Percentiles rank a stretch among this genome's conserved stretches.
These are phyloP conservation scores for Fusarium sp. DNA, from an alignment of 2,329 filamentous ascomycete genomes.

Conservation along the genomic window DNA sequence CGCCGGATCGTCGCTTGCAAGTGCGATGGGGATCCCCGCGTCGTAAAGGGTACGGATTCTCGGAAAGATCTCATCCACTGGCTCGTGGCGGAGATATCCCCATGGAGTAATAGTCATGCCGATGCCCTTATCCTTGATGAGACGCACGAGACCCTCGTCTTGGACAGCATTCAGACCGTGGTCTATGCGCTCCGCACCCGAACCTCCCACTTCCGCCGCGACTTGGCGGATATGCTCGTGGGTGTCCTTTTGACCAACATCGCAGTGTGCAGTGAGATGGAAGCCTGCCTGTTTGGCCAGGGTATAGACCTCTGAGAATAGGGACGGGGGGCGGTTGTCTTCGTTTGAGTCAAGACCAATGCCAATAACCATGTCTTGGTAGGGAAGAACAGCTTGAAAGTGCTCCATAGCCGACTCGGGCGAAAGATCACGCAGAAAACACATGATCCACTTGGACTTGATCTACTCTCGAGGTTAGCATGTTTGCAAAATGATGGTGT, in stretches of 20 bases:
- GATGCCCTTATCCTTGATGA: conserved; percentile 66
- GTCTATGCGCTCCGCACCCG: conserved; percentile 75
- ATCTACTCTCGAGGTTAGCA: background rate
- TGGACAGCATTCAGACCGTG: conserved; percentile 76
- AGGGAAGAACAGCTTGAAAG: conserved; percentile 59
- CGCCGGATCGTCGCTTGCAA: conserved; percentile 79
- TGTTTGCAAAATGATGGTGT: accelerated
- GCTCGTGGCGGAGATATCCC: conserved; percentile 36
- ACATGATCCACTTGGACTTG: conserved; percentile 72
- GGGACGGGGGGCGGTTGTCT: conserved; percentile 55
- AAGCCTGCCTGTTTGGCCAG: conserved; percentile 55
- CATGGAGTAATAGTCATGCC: conserved; percentile 76
- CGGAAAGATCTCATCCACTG: conserved; percentile 62
- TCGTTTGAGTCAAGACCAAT: conserved; percentile 62
- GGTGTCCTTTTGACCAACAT: conserved; percentile 62
- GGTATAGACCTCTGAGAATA: conserved; percentile 56
- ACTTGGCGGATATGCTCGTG: conserved; percentile 63
- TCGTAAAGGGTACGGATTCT: conserved; percentile 65
- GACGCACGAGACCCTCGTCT: conserved; percentile 66
- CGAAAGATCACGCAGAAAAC: conserved; percentile 77
- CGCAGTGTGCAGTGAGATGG: conserved; percentile 63
- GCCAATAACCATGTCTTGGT: conserved; percentile 54
- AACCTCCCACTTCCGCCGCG: conserved; percentile 64
- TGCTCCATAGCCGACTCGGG: conserved; percentile 76
- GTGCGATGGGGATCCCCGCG: conserved; percentile 71